A percentile compares a stretch with the other conserved stretches of the same genome.
Conservation (phyloP, 139 green algal genomes). For the Ettlia oleoabundans region DNA sequence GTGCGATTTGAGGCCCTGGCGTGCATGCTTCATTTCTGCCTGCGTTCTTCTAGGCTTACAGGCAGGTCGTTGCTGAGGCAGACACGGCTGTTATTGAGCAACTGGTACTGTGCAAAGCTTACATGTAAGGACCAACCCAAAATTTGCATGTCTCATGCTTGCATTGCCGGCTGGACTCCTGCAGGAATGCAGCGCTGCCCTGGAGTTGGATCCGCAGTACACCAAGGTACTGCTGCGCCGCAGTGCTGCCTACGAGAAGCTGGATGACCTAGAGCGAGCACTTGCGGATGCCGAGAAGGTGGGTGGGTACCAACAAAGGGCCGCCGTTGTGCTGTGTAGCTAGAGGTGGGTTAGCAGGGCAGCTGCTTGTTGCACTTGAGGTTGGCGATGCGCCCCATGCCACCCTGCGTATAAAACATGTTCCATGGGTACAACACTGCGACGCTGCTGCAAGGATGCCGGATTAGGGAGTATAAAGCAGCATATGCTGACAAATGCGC, state of each 20-base stretch:
- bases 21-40: not conserved
- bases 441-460: no score
- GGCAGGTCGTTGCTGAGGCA: no score
- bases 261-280: conserved; percentile 87
- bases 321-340: not conserved
- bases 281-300: conserved; percentile 75
- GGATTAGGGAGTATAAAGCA: no score
- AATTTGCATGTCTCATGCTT: not conserved
- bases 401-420: no score
- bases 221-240: conserved; percentile 86
- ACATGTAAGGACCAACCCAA: no score
- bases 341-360: no score
- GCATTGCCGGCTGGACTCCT: not conserved
- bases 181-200: conserved; percentile 59
- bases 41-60: no score
- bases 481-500: no score
- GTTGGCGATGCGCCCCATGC: no score
- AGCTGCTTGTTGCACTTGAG: no score
- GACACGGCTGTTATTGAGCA: no score
- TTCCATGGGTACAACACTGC: not conserved
- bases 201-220: conserved; percentile 66
- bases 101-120: no score
- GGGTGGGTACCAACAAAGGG: not conserved
- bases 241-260: conserved; percentile 70
- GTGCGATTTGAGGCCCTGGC: not conserved